Percentiles rank a stretch among this genome's conserved stretches.
phyloP scores from a whole-genome alignment of 1,139 yeast genomes.

The Geotrichum aggregatum region DNA sequence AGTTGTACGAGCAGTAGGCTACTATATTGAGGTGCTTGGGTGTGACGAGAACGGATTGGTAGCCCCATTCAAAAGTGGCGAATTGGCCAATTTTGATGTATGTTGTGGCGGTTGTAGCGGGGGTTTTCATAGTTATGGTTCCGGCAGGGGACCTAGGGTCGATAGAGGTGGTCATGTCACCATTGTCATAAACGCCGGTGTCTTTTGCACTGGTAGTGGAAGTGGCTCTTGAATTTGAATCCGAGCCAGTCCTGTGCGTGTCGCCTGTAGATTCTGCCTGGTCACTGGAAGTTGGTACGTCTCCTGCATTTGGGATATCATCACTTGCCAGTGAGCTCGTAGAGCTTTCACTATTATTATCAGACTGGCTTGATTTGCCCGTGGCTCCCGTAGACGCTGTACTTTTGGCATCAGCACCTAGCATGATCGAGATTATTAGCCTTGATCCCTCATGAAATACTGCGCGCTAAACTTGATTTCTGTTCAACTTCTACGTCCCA shows the following conservation, averaged over 20 bases:
- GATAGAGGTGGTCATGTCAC: constrained; percentile 28
- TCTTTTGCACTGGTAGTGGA: constrained; percentile 9
- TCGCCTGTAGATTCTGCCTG: background rate
- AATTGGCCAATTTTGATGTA: constrained; percentile 41
- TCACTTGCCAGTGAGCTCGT: too few relatives aligned
- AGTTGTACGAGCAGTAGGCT: constrained; percentile 39
- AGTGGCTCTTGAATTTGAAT: constrained; percentile 5
- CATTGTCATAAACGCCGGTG: constrained; percentile 14
- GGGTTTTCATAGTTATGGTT: constrained; percentile 37
- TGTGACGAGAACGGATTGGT: constrained; percentile 38
- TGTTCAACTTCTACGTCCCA: too few relatives aligned
- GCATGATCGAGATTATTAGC: too few relatives aligned
- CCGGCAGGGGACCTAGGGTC: constrained; percentile 40
- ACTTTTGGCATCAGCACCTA: too few relatives aligned
- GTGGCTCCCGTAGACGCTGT: background rate
- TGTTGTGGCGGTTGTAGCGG: constrained; percentile 37
- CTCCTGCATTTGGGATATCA: constrained; percentile 17
- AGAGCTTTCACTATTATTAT: constrained; percentile 8
- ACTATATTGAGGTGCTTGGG: constrained; percentile 40
- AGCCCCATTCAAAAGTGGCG: constrained; percentile 44
- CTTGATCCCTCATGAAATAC: too few relatives aligned
- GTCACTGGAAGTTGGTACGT: background rate
- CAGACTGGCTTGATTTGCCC: constrained; percentile 1
- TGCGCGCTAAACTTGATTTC: too few relatives aligned
- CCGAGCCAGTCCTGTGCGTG: constrained; percentile 1